Evolutionary conservation across 164 flowering plant species (phyloP).

Genomic region (Tetrastigma voinierianum): DNA sequence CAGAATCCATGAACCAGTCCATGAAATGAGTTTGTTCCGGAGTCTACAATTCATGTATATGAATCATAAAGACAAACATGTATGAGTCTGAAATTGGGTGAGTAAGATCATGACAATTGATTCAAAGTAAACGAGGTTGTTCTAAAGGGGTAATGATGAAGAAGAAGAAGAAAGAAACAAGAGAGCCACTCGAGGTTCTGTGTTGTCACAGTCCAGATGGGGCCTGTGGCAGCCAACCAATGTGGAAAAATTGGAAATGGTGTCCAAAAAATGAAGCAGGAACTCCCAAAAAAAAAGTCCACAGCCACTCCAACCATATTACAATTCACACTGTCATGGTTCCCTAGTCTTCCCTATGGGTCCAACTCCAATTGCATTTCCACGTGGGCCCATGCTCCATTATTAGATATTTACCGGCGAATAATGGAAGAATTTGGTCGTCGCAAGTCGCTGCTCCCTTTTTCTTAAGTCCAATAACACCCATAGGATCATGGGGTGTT

Average conservation of each 20-base stretch:
- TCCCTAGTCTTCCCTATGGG: too few species aligned
- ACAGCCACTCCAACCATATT: too few species aligned
- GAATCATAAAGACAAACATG: not conserved
- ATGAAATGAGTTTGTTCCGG: not conserved
- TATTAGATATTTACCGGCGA: too few species aligned
- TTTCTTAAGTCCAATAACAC: too few species aligned
- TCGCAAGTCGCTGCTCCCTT: too few species aligned
- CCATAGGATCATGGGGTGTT: too few species aligned
- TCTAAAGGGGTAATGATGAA: not conserved
- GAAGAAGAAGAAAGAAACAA: not conserved
- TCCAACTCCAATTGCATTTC: too few species aligned
- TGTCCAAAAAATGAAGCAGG: not conserved
- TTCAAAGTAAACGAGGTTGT: not conserved
- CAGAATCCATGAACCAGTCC: not conserved
- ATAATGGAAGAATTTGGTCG: too few species aligned
- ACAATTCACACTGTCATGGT: too few species aligned
- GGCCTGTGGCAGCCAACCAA: constrained; percentile 8
- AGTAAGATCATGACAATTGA: not conserved
- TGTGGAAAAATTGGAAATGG: constrained; percentile 1
- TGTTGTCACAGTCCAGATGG: not conserved
- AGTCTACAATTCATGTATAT: not conserved
- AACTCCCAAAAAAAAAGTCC: too few species aligned
- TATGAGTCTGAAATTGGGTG: not conserved
- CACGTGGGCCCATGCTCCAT: too few species aligned
- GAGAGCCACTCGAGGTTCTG: not conserved